Conservation (phyloP, 345 rosid species). For the Murraya paniculata region DNA sequence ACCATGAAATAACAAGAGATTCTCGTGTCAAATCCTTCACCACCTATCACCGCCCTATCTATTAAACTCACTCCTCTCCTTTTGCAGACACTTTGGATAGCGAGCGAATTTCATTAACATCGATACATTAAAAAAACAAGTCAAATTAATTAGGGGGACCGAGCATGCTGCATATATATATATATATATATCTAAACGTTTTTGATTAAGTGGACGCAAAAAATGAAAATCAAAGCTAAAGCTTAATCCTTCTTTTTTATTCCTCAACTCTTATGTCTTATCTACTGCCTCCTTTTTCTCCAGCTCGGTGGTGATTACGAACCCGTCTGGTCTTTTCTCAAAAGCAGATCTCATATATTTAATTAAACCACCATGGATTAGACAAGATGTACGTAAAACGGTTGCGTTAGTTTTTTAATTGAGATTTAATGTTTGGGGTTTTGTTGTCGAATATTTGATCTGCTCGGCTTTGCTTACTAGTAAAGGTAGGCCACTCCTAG, state of each 20-base stretch:
- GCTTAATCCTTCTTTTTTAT: neutral
- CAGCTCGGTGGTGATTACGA: conserved; percentile 19
- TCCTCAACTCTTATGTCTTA: neutral
- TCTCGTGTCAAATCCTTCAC: conserved; percentile 23
- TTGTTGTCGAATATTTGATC: conserved; percentile 9
- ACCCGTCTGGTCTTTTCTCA: conserved; percentile 32
- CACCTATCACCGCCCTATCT: conserved; percentile 17
- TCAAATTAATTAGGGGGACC: neutral
- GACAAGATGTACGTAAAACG: conserved; percentile 14
- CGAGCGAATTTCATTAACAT: neutral
- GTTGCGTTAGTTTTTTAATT: neutral
- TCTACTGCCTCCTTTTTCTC: conserved; percentile 9
- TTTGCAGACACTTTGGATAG: neutral
- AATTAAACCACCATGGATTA: neutral
- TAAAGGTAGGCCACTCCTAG: neutral
- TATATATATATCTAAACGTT: conserved; percentile 1
- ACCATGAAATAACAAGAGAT: conserved; percentile 18
- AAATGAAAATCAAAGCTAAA: too few relatives aligned
- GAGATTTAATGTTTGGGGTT: neutral
- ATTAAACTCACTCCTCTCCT: neutral
- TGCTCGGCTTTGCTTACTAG: neutral
- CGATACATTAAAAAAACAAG: neutral
- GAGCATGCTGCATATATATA: neutral
- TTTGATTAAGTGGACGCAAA: conserved; percentile 2
- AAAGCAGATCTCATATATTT: neutral